phyloP scores from a whole-genome alignment of 139 green algal genomes.

The Edaphochlamys debaryana region DNA sequence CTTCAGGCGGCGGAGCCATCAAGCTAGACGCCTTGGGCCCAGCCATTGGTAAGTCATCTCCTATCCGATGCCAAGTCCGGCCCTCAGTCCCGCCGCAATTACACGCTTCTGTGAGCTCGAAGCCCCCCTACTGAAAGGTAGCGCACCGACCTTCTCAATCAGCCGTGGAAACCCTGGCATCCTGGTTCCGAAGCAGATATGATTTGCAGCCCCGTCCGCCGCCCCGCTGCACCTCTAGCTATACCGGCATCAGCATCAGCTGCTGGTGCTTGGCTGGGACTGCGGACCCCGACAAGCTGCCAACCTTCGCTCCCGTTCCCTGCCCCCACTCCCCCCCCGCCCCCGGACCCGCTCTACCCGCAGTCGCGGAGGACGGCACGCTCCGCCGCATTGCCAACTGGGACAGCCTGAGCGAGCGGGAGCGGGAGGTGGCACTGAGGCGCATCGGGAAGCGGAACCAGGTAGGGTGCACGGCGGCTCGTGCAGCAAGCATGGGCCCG shows the following conservation, averaged over 20 bases:
- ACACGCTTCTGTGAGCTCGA: too few species aligned
- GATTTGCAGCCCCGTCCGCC: too few species aligned
- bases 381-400: conserved; percentile 51
- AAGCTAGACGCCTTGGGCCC: conserved; percentile 22
- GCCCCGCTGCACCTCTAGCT: too few species aligned
- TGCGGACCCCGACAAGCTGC: not conserved
- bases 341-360: not conserved
- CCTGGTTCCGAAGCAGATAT: too few species aligned
- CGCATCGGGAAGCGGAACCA: conserved; percentile 46
- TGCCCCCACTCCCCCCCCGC: not conserved
- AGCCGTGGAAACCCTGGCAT: too few species aligned
- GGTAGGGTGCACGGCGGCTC: not conserved
- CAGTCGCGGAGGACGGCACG: conserved; percentile 50
- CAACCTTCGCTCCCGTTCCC: not conserved
- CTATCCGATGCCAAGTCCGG: not conserved
- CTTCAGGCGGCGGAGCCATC: not conserved
- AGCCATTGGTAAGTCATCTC: not conserved
- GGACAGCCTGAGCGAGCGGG: conserved; percentile 20
- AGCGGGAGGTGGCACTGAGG: conserved; percentile 36
- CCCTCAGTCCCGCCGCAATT: not conserved
- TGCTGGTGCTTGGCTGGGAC: not conserved
- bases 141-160: too few species aligned
- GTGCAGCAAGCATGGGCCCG: not conserved
- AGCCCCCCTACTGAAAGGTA: too few species aligned
- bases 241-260: too few species aligned